Evolutionary conservation across 2,329 filamentous ascomycete species (phyloP).

Genomic region (Penicillium sp.): DNA sequence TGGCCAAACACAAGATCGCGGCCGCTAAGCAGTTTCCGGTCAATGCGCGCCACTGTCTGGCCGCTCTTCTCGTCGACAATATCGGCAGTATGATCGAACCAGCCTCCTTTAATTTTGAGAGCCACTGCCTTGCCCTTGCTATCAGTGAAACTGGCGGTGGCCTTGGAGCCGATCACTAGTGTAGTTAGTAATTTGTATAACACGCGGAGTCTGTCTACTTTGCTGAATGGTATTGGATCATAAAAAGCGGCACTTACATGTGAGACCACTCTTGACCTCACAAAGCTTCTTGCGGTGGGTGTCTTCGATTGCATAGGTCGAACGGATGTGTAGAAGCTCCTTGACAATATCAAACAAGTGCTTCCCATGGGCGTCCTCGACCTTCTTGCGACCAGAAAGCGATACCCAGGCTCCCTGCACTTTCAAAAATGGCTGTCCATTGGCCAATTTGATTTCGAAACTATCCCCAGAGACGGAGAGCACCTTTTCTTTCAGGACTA

Average conservation of each 20-base stretch:
- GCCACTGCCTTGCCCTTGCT: slow-evolving; percentile 45
- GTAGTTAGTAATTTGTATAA: slow-evolving; percentile 6
- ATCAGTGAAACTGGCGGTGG: slow-evolving; percentile 53
- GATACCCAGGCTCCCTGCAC: slow-evolving; percentile 55
- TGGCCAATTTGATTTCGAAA: slow-evolving; percentile 60
- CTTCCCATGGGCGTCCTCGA: slow-evolving; percentile 19
- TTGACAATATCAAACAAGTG: slow-evolving; percentile 26
- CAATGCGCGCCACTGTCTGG: slow-evolving; percentile 57
- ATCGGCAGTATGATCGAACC: slow-evolving; percentile 56
- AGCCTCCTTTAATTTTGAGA: slow-evolving; percentile 61
- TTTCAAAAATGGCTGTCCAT: slow-evolving; percentile 54
- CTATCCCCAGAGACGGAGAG: slow-evolving; percentile 62
- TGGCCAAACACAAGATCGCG: slow-evolving; percentile 59
- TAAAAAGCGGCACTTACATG: slow-evolving; percentile 41
- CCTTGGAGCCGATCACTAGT: slow-evolving; percentile 26
- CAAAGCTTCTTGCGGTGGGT: slow-evolving; percentile 49
- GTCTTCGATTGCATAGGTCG: slow-evolving; percentile 39
- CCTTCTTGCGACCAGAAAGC: slow-evolving; percentile 23
- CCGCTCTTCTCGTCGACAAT: slow-evolving; percentile 56
- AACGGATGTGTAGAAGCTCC: slow-evolving; percentile 23
- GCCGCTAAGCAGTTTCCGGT: slow-evolving; percentile 57
- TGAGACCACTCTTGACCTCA: slow-evolving; percentile 56
- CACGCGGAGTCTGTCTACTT: background rate
- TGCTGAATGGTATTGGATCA: background rate
- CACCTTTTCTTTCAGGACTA: slow-evolving; percentile 61